These are phyloP conservation scores for Trebouxiophyceae sp. DNA, from an alignment of 163 green algal genomes.

Conservation along the genomic window DNA sequence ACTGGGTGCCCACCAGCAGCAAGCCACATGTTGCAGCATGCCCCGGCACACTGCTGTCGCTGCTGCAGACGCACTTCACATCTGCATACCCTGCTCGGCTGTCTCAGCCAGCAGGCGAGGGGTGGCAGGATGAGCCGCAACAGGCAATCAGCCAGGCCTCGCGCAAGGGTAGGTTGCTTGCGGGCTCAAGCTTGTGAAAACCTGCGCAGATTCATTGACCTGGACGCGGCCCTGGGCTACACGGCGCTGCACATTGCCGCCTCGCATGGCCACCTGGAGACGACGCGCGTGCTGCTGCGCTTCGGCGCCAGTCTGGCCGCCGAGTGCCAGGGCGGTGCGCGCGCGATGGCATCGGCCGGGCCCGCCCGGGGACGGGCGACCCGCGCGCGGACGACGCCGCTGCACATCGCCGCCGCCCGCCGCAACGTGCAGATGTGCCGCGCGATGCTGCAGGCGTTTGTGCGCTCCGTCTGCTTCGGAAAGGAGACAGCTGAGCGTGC, in stretches of 20 bases:
- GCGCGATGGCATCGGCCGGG: no score
- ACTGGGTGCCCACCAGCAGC: no score
- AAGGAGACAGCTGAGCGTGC: no score
- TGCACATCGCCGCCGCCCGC: background rate
- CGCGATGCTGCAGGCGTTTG: background rate
- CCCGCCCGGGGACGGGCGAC: background rate
- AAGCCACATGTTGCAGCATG: no score
- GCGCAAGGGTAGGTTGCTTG: no score
- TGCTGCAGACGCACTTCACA: no score
- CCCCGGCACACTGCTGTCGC: no score
- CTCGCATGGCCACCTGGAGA: background rate
- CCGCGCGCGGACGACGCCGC: background rate
- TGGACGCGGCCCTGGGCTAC: background rate
- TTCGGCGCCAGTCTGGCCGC: background rate
- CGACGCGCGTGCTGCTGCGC: background rate
- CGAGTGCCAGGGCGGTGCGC: background rate
- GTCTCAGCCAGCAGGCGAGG: no score
- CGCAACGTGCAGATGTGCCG: background rate
- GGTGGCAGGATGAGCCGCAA: no score
- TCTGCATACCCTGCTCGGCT: no score
- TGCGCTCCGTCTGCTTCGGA: background rate
- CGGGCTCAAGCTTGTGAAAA: no score
- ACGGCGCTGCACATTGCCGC: background rate
- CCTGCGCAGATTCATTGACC: background rate
- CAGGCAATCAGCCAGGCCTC: no score